A percentile compares a stretch with the other conserved stretches of the same genome.
Evolutionary conservation across 1,139 yeast species (phyloP).

Genomic region (Debaryomyces coudertii): DNA sequence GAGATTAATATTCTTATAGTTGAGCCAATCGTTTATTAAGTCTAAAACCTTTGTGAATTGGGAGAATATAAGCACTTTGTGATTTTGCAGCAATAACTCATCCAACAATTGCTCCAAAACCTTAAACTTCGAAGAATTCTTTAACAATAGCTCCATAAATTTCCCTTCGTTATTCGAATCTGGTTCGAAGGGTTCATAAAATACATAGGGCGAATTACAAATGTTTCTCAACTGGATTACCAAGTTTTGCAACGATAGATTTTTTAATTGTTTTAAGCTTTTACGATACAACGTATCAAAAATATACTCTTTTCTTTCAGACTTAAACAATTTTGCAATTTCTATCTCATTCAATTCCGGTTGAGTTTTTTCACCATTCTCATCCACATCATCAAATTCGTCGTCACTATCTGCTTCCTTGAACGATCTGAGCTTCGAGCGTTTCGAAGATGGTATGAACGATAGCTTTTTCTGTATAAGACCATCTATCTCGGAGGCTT

Average conservation of each 20-base stretch:
- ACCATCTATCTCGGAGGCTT: slow-evolving; percentile 26
- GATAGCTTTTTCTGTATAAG: slow-evolving; percentile 35
- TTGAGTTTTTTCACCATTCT: background rate
- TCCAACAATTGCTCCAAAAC: slow-evolving; percentile 65
- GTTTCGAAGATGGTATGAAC: slow-evolving; percentile 6
- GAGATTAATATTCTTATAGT: slow-evolving; percentile 37
- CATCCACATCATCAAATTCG: slow-evolving; percentile 21
- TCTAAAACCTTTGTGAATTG: slow-evolving; percentile 85
- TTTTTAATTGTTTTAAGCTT: slow-evolving; percentile 25
- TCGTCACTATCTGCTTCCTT: slow-evolving; percentile 35
- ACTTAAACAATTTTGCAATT: slow-evolving; percentile 9
- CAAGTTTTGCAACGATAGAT: slow-evolving; percentile 55
- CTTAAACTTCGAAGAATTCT: slow-evolving; percentile 71
- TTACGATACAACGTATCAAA: slow-evolving; percentile 21
- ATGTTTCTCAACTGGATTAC: slow-evolving; percentile 83
- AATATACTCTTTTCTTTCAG: slow-evolving; percentile 20
- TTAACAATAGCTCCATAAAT: slow-evolving; percentile 38
- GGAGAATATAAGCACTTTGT: slow-evolving; percentile 77
- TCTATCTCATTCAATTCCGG: slow-evolving; percentile 10
- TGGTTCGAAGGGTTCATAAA: slow-evolving; percentile 69
- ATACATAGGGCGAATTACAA: slow-evolving; percentile 83
- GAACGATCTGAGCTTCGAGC: slow-evolving; percentile 14
- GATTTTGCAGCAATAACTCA: slow-evolving; percentile 49
- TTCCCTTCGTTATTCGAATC: slow-evolving; percentile 16
- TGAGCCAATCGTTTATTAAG: slow-evolving; percentile 68